Conservation (phyloP, 345 rosid genomes). For the Noccaea caerulescens region DNA sequence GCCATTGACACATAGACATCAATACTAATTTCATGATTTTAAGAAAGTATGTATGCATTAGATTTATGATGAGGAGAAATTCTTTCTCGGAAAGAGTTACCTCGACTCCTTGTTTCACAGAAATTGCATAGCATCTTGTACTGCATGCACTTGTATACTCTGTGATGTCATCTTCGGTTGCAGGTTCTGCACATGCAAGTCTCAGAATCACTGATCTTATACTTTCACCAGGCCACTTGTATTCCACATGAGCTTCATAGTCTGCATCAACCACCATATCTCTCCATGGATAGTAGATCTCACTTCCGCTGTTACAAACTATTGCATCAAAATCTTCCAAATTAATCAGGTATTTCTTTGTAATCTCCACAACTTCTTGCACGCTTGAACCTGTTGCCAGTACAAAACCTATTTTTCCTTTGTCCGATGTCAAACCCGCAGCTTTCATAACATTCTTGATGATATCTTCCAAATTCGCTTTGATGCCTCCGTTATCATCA, state of each 20-base stretch:
- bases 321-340: constrained; percentile 83
- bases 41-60: background rate
- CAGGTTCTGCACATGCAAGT: constrained; percentile 62
- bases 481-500: constrained; percentile 49
- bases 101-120: constrained; percentile 71
- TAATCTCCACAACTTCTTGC: constrained; percentile 58
- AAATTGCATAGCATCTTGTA: constrained; percentile 66
- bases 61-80: constrained; percentile 10
- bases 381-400: constrained; percentile 68
- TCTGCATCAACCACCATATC: constrained; percentile 73
- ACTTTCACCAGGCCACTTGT: constrained; percentile 93
- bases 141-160: constrained; percentile 55
- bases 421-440: constrained; percentile 51
- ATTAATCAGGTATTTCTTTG: constrained; percentile 57
- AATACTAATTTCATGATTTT: constrained; percentile 20
- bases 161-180: constrained; percentile 52
- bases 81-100: constrained; percentile 38
- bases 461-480: constrained; percentile 51
- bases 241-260: constrained; percentile 72
- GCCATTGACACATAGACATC: constrained; percentile 40
- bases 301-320: constrained; percentile 85
- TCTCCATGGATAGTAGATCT: constrained; percentile 77
- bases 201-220: constrained; percentile 54
- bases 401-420: constrained; percentile 66
- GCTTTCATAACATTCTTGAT: constrained; percentile 72